These are phyloP conservation scores for Lasiodiplodia gonubiensis DNA, from an alignment of 2,329 filamentous ascomycete genomes.

Conservation along the genomic window DNA sequence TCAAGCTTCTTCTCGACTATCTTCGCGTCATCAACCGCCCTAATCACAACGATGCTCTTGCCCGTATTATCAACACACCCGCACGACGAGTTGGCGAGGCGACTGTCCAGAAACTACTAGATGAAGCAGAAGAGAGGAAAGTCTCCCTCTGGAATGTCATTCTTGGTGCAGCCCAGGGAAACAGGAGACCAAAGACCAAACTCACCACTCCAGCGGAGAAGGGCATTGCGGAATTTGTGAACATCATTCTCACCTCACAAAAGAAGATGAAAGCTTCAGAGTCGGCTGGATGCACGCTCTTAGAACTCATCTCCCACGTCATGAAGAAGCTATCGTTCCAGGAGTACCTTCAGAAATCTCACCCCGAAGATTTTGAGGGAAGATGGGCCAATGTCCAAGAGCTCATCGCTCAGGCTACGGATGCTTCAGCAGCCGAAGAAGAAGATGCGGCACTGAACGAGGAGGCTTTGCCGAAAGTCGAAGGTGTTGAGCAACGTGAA, in stretches of 20 bases:
- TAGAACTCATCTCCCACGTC: conserved; percentile 62
- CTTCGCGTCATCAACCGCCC: conserved; percentile 83
- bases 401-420: conserved; percentile 77
- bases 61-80: conserved; percentile 83
- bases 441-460: conserved; percentile 49
- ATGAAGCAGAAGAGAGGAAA: conserved; percentile 74
- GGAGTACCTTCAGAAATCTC: conserved; percentile 72
- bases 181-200: conserved; percentile 57
- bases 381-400: conserved; percentile 91
- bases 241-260: conserved; percentile 63
- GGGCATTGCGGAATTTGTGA: conserved; percentile 63
- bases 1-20: conserved; percentile 88
- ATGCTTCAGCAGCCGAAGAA: conserved; percentile 63
- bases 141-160: conserved; percentile 79
- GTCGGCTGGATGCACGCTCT: conserved; percentile 46
- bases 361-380: conserved; percentile 75
- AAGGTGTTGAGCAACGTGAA: conserved; percentile 69
- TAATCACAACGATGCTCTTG: conserved; percentile 83
- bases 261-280: conserved; percentile 58
- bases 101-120: conserved; percentile 74
- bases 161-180: conserved; percentile 62
- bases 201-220: conserved; percentile 61
- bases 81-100: conserved; percentile 79
- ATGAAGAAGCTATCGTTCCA: conserved; percentile 72
- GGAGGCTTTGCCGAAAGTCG: conserved; percentile 67